Percentiles rank a stretch among this genome's conserved stretches.
Evolutionary conservation across 192 early-diverging fungal genomes (phyloP).

Genomic region (Paraglomus occultum): DNA sequence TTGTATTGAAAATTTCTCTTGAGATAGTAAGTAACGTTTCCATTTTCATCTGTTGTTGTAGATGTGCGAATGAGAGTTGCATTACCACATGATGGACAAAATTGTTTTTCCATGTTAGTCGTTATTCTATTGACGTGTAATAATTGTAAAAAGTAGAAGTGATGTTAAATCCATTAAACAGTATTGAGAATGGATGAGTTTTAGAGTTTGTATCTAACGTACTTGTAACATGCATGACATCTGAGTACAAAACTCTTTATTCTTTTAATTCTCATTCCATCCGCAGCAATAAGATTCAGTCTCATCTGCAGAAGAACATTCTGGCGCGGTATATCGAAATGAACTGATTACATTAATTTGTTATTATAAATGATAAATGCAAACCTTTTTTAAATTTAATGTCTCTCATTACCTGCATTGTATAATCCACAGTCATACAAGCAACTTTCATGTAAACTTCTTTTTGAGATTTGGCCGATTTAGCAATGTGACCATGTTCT

Average conservation of each 20-base stretch:
- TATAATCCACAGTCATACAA: constrained; percentile 26
- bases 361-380: background rate
- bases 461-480: background rate
- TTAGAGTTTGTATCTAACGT: constrained; percentile 16
- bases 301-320: constrained; percentile 95
- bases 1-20: constrained; percentile 92
- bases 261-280: constrained; percentile 73
- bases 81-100: constrained; percentile 92
- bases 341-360: background rate
- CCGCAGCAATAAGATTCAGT: constrained; percentile 76
- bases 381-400: background rate
- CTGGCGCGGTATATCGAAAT: constrained; percentile 33
- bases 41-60: constrained; percentile 74
- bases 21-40: constrained; percentile 77
- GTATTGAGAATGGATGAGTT: background rate
- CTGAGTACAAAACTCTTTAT: constrained; percentile 89
- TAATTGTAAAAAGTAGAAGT: background rate
- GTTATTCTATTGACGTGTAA: constrained; percentile 55
- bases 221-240: constrained; percentile 93
- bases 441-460: constrained; percentile 19
- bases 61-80: constrained; percentile 83
- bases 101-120: constrained; percentile 82
- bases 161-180: background rate
- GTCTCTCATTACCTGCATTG: constrained; percentile 13
- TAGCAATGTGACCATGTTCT: background rate